Evolutionary conservation across 2,329 filamentous ascomycete genomes (phyloP).

Genomic region (Ophiocordyceps camponoti-rufipedis): DNA sequence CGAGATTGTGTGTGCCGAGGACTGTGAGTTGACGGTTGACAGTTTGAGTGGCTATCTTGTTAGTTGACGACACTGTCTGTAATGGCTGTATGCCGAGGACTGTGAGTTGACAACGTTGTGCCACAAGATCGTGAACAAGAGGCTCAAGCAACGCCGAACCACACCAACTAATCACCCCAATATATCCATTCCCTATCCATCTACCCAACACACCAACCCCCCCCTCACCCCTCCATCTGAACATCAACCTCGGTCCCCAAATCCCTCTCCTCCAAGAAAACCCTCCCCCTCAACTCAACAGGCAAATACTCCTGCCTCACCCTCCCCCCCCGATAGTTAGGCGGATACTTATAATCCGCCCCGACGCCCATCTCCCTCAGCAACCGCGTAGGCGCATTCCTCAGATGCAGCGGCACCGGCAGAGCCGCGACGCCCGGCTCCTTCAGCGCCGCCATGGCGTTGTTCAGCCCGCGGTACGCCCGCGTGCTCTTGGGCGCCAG

Average conservation of each 20-base stretch:
- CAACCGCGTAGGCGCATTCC: constrained; percentile 79
- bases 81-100: too few relatives aligned
- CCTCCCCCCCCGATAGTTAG: constrained; percentile 65
- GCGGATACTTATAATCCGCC: constrained; percentile 90
- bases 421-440: constrained; percentile 71
- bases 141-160: too few relatives aligned
- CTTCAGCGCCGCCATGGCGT: constrained; percentile 57
- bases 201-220: neutral
- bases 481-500: constrained; percentile 74
- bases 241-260: constrained; percentile 64
- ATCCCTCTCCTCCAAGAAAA: constrained; percentile 65
- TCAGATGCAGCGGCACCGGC: constrained; percentile 69
- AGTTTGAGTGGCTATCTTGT: too few relatives aligned
- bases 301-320: constrained; percentile 88
- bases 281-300: constrained; percentile 47
- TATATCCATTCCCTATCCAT: neutral
- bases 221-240: constrained; percentile 24
- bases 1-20: too few relatives aligned
- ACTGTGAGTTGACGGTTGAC: too few relatives aligned
- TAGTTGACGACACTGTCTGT: too few relatives aligned
- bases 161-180: too few relatives aligned
- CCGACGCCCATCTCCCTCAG: constrained; percentile 92
- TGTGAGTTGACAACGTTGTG: too few relatives aligned
- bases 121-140: too few relatives aligned
- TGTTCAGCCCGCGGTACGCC: constrained; percentile 66